These are phyloP conservation scores for Aspergillus saccharolyticus DNA, from an alignment of 495 filamentous ascomycete genomes.

Conservation along the genomic window DNA sequence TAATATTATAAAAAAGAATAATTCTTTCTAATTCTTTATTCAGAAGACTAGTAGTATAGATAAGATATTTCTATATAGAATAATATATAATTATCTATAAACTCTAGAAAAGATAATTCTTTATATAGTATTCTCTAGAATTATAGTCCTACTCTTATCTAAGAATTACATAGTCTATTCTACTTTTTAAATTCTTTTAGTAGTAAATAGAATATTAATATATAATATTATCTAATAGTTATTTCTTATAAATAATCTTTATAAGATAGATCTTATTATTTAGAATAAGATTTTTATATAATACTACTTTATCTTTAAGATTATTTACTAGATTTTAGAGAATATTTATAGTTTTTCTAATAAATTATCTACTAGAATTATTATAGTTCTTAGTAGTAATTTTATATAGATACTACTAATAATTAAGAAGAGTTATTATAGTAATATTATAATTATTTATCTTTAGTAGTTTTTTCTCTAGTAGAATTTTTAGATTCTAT, in stretches of 20 bases:
- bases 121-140: neutral
- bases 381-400: neutral
- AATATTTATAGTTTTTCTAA: neutral
- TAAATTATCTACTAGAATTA: neutral
- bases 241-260: no score
- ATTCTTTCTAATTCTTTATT: neutral
- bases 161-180: no score
- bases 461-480: no score
- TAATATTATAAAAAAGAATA: constrained; percentile 4
- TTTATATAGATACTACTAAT: no score
- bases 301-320: neutral
- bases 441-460: no score
- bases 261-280: no score
- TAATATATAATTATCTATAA: neutral
- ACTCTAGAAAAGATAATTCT: neutral
- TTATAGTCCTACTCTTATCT: no score
- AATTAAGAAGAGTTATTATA: no score
- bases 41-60: neutral
- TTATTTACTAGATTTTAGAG: neutral
- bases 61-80: constrained; percentile 4
- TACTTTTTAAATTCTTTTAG: neutral
- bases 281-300: no score
- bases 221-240: no score
- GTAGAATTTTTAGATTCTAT: no score
- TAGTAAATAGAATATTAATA: neutral